A percentile compares a stretch with the other conserved stretches of the same genome.
Conservation (phyloP, 805 yeast genomes). For the Candida alai region DNA sequence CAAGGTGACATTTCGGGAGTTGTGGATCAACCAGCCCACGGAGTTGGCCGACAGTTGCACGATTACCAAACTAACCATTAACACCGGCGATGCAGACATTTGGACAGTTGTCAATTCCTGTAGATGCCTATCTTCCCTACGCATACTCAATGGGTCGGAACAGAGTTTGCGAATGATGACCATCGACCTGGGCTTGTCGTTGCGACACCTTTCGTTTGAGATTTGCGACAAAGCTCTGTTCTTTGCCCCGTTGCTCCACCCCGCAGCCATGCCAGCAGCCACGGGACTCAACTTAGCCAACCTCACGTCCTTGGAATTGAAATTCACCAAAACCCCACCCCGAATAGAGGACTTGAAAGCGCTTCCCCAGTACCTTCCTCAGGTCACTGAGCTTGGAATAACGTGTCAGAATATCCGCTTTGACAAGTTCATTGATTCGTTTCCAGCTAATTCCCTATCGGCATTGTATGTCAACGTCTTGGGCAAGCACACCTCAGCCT, state of each 20-base stretch:
- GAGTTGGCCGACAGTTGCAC: too few species aligned
- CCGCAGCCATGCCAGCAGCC: constrained; percentile 1
- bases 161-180: neutral
- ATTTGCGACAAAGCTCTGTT: neutral
- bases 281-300: neutral
- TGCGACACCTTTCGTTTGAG: constrained; percentile 3
- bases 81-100: neutral
- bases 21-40: too few species aligned
- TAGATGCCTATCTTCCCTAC: neutral
- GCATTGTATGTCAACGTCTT: constrained; percentile 7
- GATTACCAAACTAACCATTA: constrained; percentile 1
- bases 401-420: constrained; percentile 7
- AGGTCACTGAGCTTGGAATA: constrained; percentile 6
- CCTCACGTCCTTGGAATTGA: constrained; percentile 3
- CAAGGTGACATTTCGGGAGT: neutral
- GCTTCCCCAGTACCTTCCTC: neutral
- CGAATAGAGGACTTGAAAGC: neutral
- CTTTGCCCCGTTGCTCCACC: too few species aligned
- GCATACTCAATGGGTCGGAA: constrained; percentile 1
- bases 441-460: constrained; percentile 2
- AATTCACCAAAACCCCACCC: neutral
- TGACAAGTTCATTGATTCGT: constrained; percentile 4
- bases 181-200: too few species aligned
- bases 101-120: neutral
- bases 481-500: constrained; percentile 4